Evolutionary conservation across 257 asterid species (phyloP).

Genomic region (Solanum gandarillasii): DNA sequence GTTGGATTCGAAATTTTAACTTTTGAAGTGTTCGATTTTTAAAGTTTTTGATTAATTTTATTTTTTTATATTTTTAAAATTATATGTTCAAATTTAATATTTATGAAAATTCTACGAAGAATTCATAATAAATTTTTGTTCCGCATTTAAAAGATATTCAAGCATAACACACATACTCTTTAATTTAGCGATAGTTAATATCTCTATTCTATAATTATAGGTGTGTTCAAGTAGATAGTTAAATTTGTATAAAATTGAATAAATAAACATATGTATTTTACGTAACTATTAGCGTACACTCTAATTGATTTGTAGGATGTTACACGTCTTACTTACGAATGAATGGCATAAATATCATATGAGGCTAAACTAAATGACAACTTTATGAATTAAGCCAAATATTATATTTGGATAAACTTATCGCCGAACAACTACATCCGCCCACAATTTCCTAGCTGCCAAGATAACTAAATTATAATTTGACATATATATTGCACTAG

Average conservation of each 20-base stretch:
- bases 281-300: background rate
- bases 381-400: background rate
- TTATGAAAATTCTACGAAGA: no score
- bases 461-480: background rate
- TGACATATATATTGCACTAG: background rate
- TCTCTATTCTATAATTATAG: no score
- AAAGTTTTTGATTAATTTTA: background rate
- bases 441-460: background rate
- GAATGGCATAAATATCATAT: rapidly evolving
- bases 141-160: background rate
- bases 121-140: no score
- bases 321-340: no score
- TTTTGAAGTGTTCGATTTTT: background rate
- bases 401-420: background rate
- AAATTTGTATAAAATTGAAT: rapidly evolving
- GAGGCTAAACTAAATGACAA: background rate
- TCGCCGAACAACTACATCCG: background rate
- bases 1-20: background rate
- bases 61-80: no score
- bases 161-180: no score
- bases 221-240: background rate
- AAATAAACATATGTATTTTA: rapidly evolving
- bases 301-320: background rate
- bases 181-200: no score
- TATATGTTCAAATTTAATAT: no score